These are phyloP conservation scores for Fusarium devonianum DNA, from an alignment of 2,329 filamentous ascomycete species.

Conservation along the genomic window DNA sequence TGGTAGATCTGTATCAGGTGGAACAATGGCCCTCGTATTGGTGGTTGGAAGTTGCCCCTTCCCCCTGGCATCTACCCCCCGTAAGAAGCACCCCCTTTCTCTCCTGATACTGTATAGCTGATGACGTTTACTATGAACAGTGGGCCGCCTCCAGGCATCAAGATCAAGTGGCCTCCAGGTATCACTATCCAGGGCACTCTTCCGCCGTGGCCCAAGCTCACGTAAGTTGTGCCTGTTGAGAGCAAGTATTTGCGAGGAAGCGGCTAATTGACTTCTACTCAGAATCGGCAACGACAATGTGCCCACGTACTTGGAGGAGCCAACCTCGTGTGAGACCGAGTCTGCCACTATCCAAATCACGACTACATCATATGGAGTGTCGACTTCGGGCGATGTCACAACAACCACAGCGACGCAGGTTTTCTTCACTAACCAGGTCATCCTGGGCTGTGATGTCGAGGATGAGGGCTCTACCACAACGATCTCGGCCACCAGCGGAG, in stretches of 20 bases:
- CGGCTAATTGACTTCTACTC: not conserved
- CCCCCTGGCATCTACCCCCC: slow-evolving; percentile 17
- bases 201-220: slow-evolving; percentile 19
- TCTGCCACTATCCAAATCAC: slow-evolving; percentile 12
- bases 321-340: slow-evolving; percentile 14
- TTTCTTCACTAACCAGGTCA: slow-evolving; percentile 1
- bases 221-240: slow-evolving; percentile 4
- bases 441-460: slow-evolving; percentile 15
- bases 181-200: slow-evolving; percentile 14
- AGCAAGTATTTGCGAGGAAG: not conserved
- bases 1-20: slow-evolving; percentile 13
- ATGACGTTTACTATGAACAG: not conserved
- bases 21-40: slow-evolving; percentile 6
- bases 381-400: slow-evolving; percentile 5
- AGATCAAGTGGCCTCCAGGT: slow-evolving; percentile 6
- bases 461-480: slow-evolving; percentile 2
- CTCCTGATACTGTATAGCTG: not conserved
- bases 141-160: slow-evolving; percentile 9
- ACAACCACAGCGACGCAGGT: slow-evolving; percentile 8
- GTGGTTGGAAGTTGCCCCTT: slow-evolving; percentile 6
- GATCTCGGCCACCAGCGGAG: not conserved
- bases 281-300: slow-evolving; percentile 12
- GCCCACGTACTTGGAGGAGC: slow-evolving; percentile 7
- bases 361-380: slow-evolving; percentile 14
- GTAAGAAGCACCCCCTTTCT: not conserved